Conservation (phyloP, 192 early-diverging fungal species). For the Coemansia sp. region DNA sequence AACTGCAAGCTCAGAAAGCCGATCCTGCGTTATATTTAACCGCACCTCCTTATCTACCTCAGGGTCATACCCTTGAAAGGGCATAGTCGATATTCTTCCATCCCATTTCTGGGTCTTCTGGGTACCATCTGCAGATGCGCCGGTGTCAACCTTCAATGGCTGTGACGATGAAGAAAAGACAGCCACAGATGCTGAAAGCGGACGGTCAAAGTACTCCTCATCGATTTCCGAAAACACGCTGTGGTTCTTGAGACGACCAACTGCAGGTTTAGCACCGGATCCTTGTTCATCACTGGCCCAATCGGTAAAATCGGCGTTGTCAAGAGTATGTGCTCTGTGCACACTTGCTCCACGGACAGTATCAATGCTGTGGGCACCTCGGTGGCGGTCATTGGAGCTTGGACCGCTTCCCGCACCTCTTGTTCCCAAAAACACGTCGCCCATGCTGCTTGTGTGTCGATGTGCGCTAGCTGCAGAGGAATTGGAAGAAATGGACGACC, state of each 20-base stretch:
- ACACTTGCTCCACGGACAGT: slow-evolving; percentile 7
- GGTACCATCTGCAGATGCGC: background rate
- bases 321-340: slow-evolving; percentile 40
- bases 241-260: slow-evolving; percentile 16
- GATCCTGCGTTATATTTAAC: slow-evolving; percentile 22
- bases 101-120: slow-evolving; percentile 40
- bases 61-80: slow-evolving; percentile 48
- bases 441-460: slow-evolving; percentile 30
- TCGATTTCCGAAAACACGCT: slow-evolving; percentile 32
- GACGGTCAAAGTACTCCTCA: slow-evolving; percentile 11
- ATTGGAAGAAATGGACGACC: slow-evolving; percentile 11
- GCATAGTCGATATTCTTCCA: slow-evolving; percentile 46
- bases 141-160: background rate
- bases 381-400: background rate
- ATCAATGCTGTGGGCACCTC: slow-evolving; percentile 6
- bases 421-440: background rate
- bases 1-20: slow-evolving; percentile 37
- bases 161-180: background rate
- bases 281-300: background rate
- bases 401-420: background rate
- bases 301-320: slow-evolving; percentile 26
- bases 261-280: background rate
- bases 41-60: slow-evolving; percentile 17
- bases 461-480: slow-evolving; percentile 13
- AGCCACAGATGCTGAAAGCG: slow-evolving; percentile 9